Evolutionary conservation across 78 protist genomes (phyloP), one percentile per base, ranked within the genome.

Genomic region (Dictyostelium purpureum): DNA sequence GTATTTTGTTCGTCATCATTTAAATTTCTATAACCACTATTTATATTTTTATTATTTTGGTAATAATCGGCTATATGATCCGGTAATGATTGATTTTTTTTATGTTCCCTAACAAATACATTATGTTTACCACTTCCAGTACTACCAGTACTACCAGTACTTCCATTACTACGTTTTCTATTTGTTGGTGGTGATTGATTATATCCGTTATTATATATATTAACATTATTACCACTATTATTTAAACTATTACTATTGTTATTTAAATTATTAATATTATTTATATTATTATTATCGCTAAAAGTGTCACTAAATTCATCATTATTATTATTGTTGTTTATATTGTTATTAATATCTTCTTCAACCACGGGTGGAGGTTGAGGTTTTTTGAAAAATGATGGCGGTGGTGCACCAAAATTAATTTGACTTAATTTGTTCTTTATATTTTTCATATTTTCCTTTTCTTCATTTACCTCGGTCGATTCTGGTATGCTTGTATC

Each of bases 1-100:
- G 6, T n/a, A 26, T 56, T 1, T 0, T 57, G 43, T 12, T 47
- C 52, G 52, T 6, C n/a, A 40, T 67, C 28, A n/a, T 40, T 67
- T n/a, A 38, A 38, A 37, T n/a, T 10, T 40, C n/a, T 28, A 67
- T 38, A 38, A 67, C 76, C 76, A 67, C 21, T 33, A 33, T 24
- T 38, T 21, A 18, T n/a, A 33, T 71, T 38, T 45, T 33, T 71
- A 37, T 19, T 43, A 37, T 37, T 67, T 40, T 33, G 43, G 26
- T 77, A 24, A 42, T n/a, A 77, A 42, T 49, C 71, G 4, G 24
- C 37, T 3, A 45, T 21, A 37, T 37, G 18, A 24, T 52, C 67
- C 2, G 71, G 74, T 57, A 77, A 4, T 9, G 85, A 77, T 77
- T 77, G 85, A 77, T 77, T 77, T 38, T 77, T 77, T 40, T 77